Evolutionary conservation across 345 rosid species (phyloP), one percentile per base, ranked within the genome.

Genomic region (Rhodamnia argentea): DNA sequence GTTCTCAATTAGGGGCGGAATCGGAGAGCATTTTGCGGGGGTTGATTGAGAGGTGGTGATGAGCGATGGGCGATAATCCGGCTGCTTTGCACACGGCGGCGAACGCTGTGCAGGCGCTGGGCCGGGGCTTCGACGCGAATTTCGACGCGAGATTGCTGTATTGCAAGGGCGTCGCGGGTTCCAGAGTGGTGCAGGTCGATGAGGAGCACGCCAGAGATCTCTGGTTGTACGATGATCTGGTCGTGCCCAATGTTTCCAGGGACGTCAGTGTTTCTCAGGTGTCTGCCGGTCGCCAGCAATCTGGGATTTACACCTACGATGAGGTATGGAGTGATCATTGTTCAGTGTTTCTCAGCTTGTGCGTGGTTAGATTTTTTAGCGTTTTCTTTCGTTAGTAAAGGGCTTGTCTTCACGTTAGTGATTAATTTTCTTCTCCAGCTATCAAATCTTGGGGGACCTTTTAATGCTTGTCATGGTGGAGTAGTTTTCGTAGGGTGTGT

Each of bases 81-180:
- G 94, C 92, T 20, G 93, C 92, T 27, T 22, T 89, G 90, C 93
- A 91, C 88, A 91, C 95, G 23, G 97, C 95, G 56, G 84, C 87
- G 82, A 94, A 91, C 89, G 90, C 96, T 1, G 95, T 93, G 53
- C 93, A 92, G 88, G 96, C 95, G 11, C 85, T 94, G 37, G 97
- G 97, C 82, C 91, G 94, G 84, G 97, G 97, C 5, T 94, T 94
- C 62, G 97, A 93, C 90, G 96, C 91, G 54, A 94, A 93, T 85
- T 93, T 86, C 51, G 97, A 94, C 86, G 92, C 96, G 55, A 93
- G 97, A 92, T 86, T 94, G 89, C 59, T 94, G 88, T 93, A 94
- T 42, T 94, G 97, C 85, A 94, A 94, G 87, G 97, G 97, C 16
- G 87, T 85, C n/a, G 88, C 89, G 0, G 95, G 94, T 83, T 90